Conservation (phyloP, 768 basidiomycete species). For the Podaxis rugospora region DNA sequence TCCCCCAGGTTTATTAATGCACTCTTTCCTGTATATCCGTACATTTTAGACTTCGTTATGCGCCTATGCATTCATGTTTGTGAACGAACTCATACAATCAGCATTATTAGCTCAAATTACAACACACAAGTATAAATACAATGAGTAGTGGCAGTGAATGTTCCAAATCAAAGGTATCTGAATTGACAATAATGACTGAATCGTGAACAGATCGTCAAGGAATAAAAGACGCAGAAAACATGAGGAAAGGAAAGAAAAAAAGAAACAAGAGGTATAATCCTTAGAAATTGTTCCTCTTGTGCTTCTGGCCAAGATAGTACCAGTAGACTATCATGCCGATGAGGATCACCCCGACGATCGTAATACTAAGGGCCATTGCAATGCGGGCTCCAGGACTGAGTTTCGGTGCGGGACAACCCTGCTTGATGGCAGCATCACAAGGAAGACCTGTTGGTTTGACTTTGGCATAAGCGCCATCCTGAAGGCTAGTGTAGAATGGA, state of each 20-base stretch:
- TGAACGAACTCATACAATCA: neutral
- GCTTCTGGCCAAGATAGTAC: conserved; percentile 23
- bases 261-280: neutral
- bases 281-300: conserved; percentile 3
- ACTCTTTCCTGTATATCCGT: neutral
- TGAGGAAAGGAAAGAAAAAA: neutral
- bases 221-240: neutral
- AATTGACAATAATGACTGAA: neutral
- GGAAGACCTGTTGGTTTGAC: conserved; percentile 65
- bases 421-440: conserved; percentile 68
- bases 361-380: conserved; percentile 64
- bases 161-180: neutral
- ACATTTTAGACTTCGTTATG: neutral
- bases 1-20: conserved; percentile 23
- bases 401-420: conserved; percentile 44
- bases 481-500: conserved; percentile 72
- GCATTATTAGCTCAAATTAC: neutral
- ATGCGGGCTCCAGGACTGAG: conserved; percentile 62
- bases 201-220: neutral
- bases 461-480: conserved; percentile 61
- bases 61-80: neutral
- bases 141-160: neutral
- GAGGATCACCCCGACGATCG: conserved; percentile 57
- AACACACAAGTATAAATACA: neutral
- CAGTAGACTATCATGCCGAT: conserved; percentile 42